A percentile compares a stretch with the other conserved stretches of the same genome.
These are phyloP conservation scores for Naganishia sp. DNA, from an alignment of 1,284 basidiomycete species.

Conservation along the genomic window DNA sequence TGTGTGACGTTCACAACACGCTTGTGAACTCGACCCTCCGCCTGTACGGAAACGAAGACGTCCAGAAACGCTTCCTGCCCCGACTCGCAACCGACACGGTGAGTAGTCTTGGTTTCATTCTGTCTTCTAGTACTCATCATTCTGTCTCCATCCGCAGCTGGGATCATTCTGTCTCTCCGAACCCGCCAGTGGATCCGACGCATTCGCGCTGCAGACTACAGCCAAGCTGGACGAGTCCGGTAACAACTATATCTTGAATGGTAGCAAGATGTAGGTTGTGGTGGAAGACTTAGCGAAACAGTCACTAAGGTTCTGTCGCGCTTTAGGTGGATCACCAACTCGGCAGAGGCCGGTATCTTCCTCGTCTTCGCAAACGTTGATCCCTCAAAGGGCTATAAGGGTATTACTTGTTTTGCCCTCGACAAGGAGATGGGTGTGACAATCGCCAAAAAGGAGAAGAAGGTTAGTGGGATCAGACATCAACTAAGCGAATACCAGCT, in stretches of 20 bases:
- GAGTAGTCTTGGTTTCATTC: constrained; percentile 37
- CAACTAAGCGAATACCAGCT: background rate
- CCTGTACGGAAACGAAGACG: constrained; percentile 78
- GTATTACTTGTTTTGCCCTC: constrained; percentile 95
- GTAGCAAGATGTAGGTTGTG: constrained; percentile 79
- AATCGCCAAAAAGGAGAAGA: constrained; percentile 98
- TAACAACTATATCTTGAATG: constrained; percentile 76
- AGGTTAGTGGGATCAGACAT: constrained; percentile 55
- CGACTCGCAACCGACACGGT: constrained; percentile 77
- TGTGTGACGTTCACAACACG: constrained; percentile 98
- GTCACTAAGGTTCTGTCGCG: background rate
- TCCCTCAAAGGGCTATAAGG: constrained; percentile 95
- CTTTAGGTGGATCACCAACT: constrained; percentile 91
- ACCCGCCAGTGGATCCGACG: constrained; percentile 89
- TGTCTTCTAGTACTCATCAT: background rate
- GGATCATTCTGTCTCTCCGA: constrained; percentile 97
- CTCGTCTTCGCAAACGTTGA: constrained; percentile 93
- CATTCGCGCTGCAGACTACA: constrained; percentile 92
- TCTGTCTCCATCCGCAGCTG: constrained; percentile 60
- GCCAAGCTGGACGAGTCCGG: constrained; percentile 80
- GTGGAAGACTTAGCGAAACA: background rate
- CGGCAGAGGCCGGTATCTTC: constrained; percentile 87
- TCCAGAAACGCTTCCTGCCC: constrained; percentile 88
- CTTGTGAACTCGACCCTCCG: constrained; percentile 94
- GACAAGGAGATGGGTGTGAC: constrained; percentile 96